phyloP scores from a whole-genome alignment of 2,329 filamentous ascomycete species.

The Arachnomyces sp. region DNA sequence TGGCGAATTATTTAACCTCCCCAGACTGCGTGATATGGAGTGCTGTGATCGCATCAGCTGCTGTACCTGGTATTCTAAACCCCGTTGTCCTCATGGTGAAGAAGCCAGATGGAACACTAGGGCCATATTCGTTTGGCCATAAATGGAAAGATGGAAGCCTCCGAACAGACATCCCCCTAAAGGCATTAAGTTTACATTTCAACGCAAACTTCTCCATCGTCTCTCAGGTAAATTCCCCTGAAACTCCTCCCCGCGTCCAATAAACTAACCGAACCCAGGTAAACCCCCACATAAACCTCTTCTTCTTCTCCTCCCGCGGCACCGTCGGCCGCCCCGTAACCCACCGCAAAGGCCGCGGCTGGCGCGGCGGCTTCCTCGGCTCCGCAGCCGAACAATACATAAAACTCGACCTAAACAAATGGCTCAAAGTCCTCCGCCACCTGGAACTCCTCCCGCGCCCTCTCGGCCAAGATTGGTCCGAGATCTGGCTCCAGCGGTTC shows the following conservation, averaged over 20 bases:
- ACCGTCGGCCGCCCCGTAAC: conserved; percentile 89
- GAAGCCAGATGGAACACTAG: conserved; percentile 63
- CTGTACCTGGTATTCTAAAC: conserved; percentile 91
- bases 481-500: conserved; percentile 93
- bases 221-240: conserved; percentile 39
- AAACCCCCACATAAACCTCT: conserved; percentile 96
- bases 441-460: conserved; percentile 85
- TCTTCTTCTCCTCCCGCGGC: conserved; percentile 94
- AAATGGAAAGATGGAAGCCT: conserved; percentile 98
- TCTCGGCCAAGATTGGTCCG: conserved; percentile 90
- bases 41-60: conserved; percentile 85
- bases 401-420: conserved; percentile 94
- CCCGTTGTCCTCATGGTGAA: conserved; percentile 92
- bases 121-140: conserved; percentile 92
- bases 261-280: conserved; percentile 59
- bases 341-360: conserved; percentile 84
- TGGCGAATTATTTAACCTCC: conserved; percentile 90
- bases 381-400: conserved; percentile 89
- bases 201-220: conserved; percentile 97
- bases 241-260: not conserved
- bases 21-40: conserved; percentile 99
- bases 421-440: conserved; percentile 89
- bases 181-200: conserved; percentile 89
- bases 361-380: conserved; percentile 91
- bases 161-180: conserved; percentile 89